Conservation (phyloP, 345 rosid genomes). For the Eucalyptus camaldulensis region DNA sequence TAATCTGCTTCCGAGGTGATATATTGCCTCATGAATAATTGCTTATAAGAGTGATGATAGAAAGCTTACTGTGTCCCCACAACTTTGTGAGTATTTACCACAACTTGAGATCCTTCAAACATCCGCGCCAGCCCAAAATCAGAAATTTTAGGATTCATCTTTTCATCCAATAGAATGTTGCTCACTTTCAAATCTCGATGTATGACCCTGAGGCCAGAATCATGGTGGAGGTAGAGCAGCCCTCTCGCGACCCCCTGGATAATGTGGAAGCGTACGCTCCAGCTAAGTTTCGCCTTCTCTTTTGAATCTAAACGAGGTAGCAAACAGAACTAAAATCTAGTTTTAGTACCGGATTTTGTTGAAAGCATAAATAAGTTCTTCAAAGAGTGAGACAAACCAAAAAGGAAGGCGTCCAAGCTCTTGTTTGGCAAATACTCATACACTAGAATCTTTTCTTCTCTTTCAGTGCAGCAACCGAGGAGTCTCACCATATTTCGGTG, state of each 20-base stretch:
- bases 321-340: background rate
- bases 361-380: background rate
- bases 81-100: background rate
- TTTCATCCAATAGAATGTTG: background rate
- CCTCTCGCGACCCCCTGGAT: too few relatives aligned
- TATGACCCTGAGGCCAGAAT: too few relatives aligned
- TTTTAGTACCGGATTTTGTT: background rate
- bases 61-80: background rate
- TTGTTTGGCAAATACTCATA: background rate
- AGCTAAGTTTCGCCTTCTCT: too few relatives aligned
- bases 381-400: too few relatives aligned
- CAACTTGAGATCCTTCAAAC: background rate
- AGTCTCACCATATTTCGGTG: slow-evolving; percentile 21
- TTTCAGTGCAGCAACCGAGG: slow-evolving; percentile 7
- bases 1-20: background rate
- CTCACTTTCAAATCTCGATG: background rate
- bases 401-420: too few relatives aligned
- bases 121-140: background rate
- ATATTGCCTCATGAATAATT: background rate
- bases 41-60: background rate
- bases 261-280: too few relatives aligned
- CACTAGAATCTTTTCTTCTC: background rate
- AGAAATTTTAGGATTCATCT: background rate
- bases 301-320: background rate
- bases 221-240: too few relatives aligned